Percentiles rank a stretch among this genome's conserved stretches.
These are phyloP conservation scores for Apiotrichum sp. DNA, from an alignment of 1,284 basidiomycete genomes.

Conservation along the genomic window DNA sequence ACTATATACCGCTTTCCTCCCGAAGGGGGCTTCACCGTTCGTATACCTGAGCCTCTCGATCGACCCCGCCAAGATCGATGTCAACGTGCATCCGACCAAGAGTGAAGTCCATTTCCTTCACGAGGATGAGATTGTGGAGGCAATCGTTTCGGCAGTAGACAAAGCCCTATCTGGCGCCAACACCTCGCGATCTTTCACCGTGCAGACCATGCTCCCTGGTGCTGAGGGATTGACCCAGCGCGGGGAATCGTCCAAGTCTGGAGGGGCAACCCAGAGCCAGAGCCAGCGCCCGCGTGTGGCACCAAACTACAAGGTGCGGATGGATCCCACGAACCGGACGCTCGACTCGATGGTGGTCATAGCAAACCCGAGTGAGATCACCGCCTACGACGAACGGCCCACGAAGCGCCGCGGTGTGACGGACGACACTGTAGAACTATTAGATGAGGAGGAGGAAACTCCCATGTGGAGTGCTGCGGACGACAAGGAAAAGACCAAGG, in stretches of 20 bases:
- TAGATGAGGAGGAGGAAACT: constrained; percentile 21
- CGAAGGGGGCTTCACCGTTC: constrained; percentile 86
- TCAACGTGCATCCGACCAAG: constrained; percentile 98
- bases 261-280: background rate
- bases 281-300: constrained; percentile 33
- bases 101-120: constrained; percentile 92
- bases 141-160: constrained; percentile 68
- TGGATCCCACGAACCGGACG: constrained; percentile 78
- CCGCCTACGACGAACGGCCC: constrained; percentile 22
- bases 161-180: constrained; percentile 59
- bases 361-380: constrained; percentile 30
- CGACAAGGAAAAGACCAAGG: constrained; percentile 46
- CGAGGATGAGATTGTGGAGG: constrained; percentile 80
- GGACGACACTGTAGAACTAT: background rate
- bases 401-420: constrained; percentile 23
- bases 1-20: constrained; percentile 77
- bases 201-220: constrained; percentile 57
- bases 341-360: constrained; percentile 82
- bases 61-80: constrained; percentile 82
- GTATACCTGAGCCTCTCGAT: constrained; percentile 84
- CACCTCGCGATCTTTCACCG: constrained; percentile 67
- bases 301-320: constrained; percentile 88
- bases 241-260: background rate
- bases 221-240: constrained; percentile 13
- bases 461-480: constrained; percentile 17